A percentile compares a stretch with the other conserved stretches of the same genome.
Conservation (phyloP, 2,329 filamentous ascomycete genomes). For the Phoma sp. region DNA sequence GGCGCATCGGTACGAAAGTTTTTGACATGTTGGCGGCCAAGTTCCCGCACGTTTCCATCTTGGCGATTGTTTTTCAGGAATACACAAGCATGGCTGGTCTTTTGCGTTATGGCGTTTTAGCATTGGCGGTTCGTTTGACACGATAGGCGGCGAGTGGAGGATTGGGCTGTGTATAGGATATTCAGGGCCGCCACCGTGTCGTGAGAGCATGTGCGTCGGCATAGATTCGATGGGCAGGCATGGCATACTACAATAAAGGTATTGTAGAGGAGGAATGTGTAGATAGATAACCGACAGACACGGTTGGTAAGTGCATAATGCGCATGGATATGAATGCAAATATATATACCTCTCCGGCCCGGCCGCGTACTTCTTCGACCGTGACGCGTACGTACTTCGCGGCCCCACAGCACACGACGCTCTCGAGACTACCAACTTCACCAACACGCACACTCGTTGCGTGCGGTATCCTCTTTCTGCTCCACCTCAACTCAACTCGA, state of each 20-base stretch:
- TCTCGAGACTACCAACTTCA: neutral
- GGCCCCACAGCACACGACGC: neutral
- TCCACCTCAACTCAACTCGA: too few relatives aligned
- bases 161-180: slow-evolving; percentile 11
- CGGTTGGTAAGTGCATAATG: slow-evolving; percentile 7
- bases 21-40: slow-evolving; percentile 20
- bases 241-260: neutral
- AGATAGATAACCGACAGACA: slow-evolving; percentile 1
- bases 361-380: neutral
- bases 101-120: slow-evolving; percentile 10
- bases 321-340: slow-evolving; percentile 10
- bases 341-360: neutral
- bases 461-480: too few relatives aligned
- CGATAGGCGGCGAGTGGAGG: slow-evolving; percentile 5
- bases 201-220: neutral
- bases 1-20: slow-evolving; percentile 20
- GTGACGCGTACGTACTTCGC: neutral
- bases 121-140: slow-evolving; percentile 4
- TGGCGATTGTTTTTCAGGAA: slow-evolving; percentile 16
- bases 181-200: neutral
- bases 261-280: slow-evolving; percentile 1
- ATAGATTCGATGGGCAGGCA: neutral
- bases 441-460: neutral
- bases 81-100: slow-evolving; percentile 19
- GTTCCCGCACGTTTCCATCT: slow-evolving; percentile 12